Base-by-base conservation (phyloP, 352 stramenopile genomes). In the Globisporangium okanoganense region DNA sequence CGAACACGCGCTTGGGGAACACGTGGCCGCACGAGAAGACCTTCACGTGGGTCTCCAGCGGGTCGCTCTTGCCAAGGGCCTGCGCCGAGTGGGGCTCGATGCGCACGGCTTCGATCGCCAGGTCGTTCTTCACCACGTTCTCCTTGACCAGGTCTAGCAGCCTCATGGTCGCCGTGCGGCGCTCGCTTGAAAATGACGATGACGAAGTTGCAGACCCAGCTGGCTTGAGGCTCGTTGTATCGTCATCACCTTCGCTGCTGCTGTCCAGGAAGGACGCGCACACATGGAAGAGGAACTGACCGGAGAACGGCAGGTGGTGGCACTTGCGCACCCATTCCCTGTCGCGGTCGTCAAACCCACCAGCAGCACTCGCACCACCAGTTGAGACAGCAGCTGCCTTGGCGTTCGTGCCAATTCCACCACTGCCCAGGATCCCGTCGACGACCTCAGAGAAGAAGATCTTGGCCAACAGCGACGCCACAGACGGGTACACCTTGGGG, bases 11-110 rank as follows among this genome's bases (percentile, higher is more conserved):
- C 71, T 93, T 93, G 10, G 86, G 82, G 56, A 92, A 95, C 20
- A 92, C 63, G 55, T 95, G 86, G 13, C 81, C 79, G 38, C 86
- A 95, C 13, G 84, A 88, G 57, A 95, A 95, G 2, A 75, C 86
- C 67, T 93, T 92, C 18, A 87, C 84, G 59, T 95, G 86, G 14
- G 86, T 95, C 61, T 95, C 86, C 8, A 95, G 69, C 25, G 86
- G 86, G 25, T 95, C 86, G 36, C 80, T 91, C 57, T 92, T 91
- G 45, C 86, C 86, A 22, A 95, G 67, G 13, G 74, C 68, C 47
- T 82, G 73, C 7, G 84, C 77, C 0, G 82, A 83, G 51, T 95
- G 84, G 0, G 82, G 82, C 25, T 69, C 53, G 31, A 95, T 85
- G 3, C 58, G 63, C 20, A 95, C 77, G 2, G 67, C 69, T 1